Evolutionary conservation across 192 early-diverging fungal species (phyloP), one percentile per base, ranked within the genome.

Genomic region (Coemansia sp.): DNA sequence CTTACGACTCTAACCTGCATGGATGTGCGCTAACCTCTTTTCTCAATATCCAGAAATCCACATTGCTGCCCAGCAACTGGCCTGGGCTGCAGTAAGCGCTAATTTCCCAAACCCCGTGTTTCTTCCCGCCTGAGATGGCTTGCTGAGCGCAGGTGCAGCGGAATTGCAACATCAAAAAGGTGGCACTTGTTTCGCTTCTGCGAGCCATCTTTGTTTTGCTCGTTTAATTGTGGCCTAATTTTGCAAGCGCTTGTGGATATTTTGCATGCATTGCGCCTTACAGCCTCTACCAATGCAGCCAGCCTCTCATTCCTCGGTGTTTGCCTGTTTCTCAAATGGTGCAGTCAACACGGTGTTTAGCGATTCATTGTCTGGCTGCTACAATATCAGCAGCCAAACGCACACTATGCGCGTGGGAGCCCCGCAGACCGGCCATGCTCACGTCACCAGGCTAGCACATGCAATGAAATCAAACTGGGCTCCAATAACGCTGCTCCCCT

Each of bases 241-340:
- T 43, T 38, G 51, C 51, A 53, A 27, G 51, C 22, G 11, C 8
- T 53, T 53, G 48, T 22, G 61, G n/a, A 17, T 53, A 14, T 48
- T 27, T 68, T 61, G 22, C 25, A 39, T 64, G 64, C 43, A 50
- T 67, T 71, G 60, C 57, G 57, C 62, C 55, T 67, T 69, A 61
- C 61, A 55, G 31, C 31, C 31, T 59, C 47, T 45, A 54, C 48
- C 49, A 64, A 7, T 39, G 25, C 59, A 17, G 5, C 37, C 67
- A 75, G 29, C 48, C 66, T 69, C 57, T 27, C 31, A 26, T 50
- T 49, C 39, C 60, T 50, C 49, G 27, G 38, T 53, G 58, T 21
- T 67, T 47, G 50, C 29, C 7, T 14, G 41, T 45, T 45, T 45
- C 22, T 17, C 49, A 51, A 51, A 16, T 19, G 49, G 17, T 10